Evolutionary conservation across 345 rosid species (phyloP).

Genomic region (Aurinia saxatilis): DNA sequence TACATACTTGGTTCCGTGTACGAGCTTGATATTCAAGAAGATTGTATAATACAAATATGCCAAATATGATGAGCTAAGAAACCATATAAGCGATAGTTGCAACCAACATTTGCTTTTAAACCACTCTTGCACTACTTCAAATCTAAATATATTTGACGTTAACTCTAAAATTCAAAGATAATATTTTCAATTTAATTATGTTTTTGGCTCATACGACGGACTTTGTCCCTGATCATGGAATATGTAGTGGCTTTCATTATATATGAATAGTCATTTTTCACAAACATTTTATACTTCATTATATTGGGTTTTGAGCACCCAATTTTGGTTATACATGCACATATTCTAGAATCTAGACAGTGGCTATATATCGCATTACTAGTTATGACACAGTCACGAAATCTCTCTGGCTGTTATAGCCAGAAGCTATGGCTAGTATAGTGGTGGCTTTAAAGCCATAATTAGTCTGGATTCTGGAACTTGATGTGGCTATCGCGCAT

Average conservation of each 20-base stretch:
- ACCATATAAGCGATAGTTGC: constrained; percentile 18
- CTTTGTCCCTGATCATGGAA: constrained; percentile 17
- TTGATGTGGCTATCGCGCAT: too few species aligned
- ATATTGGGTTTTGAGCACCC: too few species aligned
- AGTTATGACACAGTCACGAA: too few species aligned
- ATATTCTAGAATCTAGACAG: too few species aligned
- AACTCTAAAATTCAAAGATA: constrained; percentile 11
- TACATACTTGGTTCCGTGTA: background rate
- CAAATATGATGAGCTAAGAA: constrained; percentile 32
- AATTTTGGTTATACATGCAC: too few species aligned
- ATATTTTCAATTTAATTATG: constrained; percentile 16
- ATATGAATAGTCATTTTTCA: too few species aligned
- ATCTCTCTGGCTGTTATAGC: too few species aligned
- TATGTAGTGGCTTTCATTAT: constrained; percentile 11
- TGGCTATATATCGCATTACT: too few species aligned
- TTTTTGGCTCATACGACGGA: constrained; percentile 27
- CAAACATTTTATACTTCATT: too few species aligned
- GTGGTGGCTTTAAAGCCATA: too few species aligned
- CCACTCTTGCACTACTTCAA: constrained; percentile 25
- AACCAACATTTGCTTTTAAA: constrained; percentile 28
- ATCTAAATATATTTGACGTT: constrained; percentile 4
- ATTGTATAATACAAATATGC: constrained; percentile 11
- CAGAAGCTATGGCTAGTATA: too few species aligned
- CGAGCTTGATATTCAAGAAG: background rate
- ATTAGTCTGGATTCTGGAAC: too few species aligned